Conservation (phyloP, 768 basidiomycete species). For the Hericium rajendrae region DNA sequence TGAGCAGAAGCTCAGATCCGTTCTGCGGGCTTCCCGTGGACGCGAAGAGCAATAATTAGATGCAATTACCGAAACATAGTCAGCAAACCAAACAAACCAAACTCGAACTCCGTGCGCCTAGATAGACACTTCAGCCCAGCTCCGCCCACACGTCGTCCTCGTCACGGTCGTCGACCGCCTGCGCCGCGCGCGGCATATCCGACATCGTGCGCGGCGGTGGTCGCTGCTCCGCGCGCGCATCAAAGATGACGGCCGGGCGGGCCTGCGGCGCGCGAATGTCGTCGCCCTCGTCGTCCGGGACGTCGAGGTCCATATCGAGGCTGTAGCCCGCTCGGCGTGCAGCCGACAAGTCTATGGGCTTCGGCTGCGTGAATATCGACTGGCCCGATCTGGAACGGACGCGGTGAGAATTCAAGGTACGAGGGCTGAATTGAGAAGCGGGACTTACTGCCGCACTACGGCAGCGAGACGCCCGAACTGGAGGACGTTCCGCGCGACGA, state of each 20-base stretch:
- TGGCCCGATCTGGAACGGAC: conserved; percentile 60
- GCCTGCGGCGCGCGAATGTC: conserved; percentile 52
- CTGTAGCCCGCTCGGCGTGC: conserved; percentile 56
- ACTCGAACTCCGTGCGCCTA: not conserved
- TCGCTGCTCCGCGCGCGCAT: conserved; percentile 34
- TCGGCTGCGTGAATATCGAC: conserved; percentile 80
- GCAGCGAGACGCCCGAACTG: conserved; percentile 88
- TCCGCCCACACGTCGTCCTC: conserved; percentile 43
- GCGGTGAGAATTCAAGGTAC: not conserved
- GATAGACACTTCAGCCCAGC: not conserved
- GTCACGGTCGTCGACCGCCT: conserved; percentile 48
- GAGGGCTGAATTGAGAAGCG: not conserved
- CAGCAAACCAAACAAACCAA: not conserved
- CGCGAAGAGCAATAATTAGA: not conserved
- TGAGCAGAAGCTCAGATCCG: not conserved
- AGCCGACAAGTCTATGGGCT: conserved; percentile 73
- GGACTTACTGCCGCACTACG: conserved; percentile 84
- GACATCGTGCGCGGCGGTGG: conserved; percentile 26
- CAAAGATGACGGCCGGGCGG: conserved; percentile 54
- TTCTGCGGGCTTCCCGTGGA: too few relatives aligned
- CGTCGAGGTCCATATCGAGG: conserved; percentile 67
- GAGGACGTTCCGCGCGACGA: conserved; percentile 87
- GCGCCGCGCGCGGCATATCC: conserved; percentile 53
- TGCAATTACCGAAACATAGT: not conserved
- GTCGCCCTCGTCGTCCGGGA: conserved; percentile 42